Evolutionary conservation across 176 grass and related monocot species (phyloP), one percentile per base, ranked within the genome.

Genomic region (Pharus latifolius): DNA sequence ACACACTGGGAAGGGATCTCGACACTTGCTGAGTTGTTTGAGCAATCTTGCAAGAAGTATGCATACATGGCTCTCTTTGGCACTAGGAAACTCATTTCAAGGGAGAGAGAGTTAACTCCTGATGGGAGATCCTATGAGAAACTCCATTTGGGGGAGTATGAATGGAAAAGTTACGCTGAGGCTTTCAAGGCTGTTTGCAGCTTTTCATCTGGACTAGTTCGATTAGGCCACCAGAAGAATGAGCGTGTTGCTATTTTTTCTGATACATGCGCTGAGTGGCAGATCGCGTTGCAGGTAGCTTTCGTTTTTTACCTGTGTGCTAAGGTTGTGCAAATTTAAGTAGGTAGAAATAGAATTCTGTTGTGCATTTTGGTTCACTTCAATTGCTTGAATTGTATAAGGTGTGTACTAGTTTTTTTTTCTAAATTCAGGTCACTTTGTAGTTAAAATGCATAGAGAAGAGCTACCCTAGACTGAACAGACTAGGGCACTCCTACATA

Each of bases 191-290:
- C 51, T 2, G 89, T 81, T 18, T 90, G 94, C 72, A 82, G 41
- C 76, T 98, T 98, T n/a, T 79, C 89, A 26, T 93, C 94, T 41
- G 94, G 94, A 64, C 70, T 98, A 56, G 52, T 90, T 65, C 77
- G 73, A 7, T 53, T 98, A 58, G 87, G 94, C 35, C 94, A 92
- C 65, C 63, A 76, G 51, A 90, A 60, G 43, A 65, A 42, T 53
- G 89, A 90, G 31, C 74, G 75, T 53, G 78, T 98, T 70, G 94
- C 94, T 53, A 98, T 98, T 71, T 98, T 98, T 82, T 78, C 89
- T 3, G 94, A 98, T 78, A 98, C 94, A 53, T 67, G 41, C 57
- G 78, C 94, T 1, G 94, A 98, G 77, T 98, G 94, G 94, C 87
- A 93, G 69, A 83, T 90, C 54, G 86, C 87, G n/a, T 72, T 98